Percentiles rank a stretch among this genome's conserved stretches.
These are phyloP conservation scores for Exophiala phaeomuriformis DNA, from an alignment of 2,329 filamentous ascomycete species.

Conservation along the genomic window DNA sequence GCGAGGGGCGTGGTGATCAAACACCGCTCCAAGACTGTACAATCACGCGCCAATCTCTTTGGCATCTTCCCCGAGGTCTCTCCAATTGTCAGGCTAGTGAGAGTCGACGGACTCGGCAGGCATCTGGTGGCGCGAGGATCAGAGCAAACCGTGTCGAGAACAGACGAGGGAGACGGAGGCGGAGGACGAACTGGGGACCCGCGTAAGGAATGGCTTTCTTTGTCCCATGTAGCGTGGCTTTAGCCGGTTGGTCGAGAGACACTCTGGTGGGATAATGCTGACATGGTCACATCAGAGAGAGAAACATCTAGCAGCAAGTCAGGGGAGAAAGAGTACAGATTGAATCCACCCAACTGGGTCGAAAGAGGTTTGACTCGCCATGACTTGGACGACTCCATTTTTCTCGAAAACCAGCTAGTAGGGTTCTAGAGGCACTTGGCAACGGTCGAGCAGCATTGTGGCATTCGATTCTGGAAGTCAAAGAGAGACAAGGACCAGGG, in stretches of 20 bases:
- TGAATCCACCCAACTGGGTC: conserved; percentile 2
- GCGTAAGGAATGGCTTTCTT: neutral
- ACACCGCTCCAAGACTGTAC: conserved; percentile 7
- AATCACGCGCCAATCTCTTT: conserved; percentile 17
- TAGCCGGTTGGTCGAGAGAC: neutral
- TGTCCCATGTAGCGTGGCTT: neutral
- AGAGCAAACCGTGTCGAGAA: conserved; percentile 7
- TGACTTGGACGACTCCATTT: conserved; percentile 18
- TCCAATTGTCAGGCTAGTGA: conserved; percentile 7
- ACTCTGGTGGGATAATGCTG: conserved; percentile 14
- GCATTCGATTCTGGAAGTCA: neutral
- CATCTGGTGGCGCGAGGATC: neutral
- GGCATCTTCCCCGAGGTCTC: conserved; percentile 11
- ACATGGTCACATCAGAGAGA: conserved; percentile 20
- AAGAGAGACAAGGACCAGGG: neutral
- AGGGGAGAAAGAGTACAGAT: conserved; percentile 2
- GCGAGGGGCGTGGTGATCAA: conserved; percentile 21
- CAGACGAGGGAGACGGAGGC: neutral
- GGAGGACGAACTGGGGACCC: neutral
- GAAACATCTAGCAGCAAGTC: neutral
- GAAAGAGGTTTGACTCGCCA: conserved; percentile 2
- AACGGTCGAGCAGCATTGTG: conserved; percentile 21
- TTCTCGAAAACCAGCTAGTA: conserved; percentile 23
- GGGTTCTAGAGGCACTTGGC: conserved; percentile 25
- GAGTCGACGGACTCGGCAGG: conserved; percentile 3